Conservation (phyloP, 257 asterid genomes). For the Petrea volubilis region DNA sequence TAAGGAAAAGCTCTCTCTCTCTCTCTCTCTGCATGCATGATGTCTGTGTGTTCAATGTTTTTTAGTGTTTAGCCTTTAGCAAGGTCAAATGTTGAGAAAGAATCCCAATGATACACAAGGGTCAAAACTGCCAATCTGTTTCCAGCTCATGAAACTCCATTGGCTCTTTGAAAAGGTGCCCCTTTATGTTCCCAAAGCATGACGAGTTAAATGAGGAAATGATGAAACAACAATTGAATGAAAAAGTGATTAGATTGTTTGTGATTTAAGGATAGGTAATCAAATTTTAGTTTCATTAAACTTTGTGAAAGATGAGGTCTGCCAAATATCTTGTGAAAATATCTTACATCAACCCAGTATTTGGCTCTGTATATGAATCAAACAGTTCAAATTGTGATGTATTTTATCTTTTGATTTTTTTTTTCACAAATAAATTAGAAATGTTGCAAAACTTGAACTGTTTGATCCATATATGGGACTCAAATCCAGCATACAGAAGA, state of each 20-base stretch:
- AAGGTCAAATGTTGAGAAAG: slow-evolving; percentile 30
- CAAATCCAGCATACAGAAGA: too few species aligned
- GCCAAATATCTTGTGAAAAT: too few species aligned
- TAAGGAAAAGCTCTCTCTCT: slow-evolving; percentile 33
- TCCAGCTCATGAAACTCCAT: slow-evolving; percentile 25
- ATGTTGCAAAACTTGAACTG: too few species aligned
- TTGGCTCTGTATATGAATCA: too few species aligned
- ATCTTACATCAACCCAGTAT: too few species aligned
- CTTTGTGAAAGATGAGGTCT: too few species aligned
- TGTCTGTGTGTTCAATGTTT: slow-evolving; percentile 12
- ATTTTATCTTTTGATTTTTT: too few species aligned
- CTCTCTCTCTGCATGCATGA: slow-evolving; percentile 14
- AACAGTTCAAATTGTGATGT: too few species aligned
- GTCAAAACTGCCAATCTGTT: slow-evolving; percentile 31
- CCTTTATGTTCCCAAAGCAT: not conserved
- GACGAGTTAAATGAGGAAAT: not conserved
- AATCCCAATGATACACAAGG: slow-evolving; percentile 23
- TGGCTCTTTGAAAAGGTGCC: slow-evolving; percentile 5
- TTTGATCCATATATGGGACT: too few species aligned
- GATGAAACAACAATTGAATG: not conserved
- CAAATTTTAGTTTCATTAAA: too few species aligned
- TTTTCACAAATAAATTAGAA: too few species aligned
- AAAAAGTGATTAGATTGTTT: not conserved
- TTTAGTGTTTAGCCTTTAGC: slow-evolving; percentile 16
- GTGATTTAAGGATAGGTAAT: not conserved